A percentile compares a stretch with the other conserved stretches of the same genome.
phyloP scores from a whole-genome alignment of 108 stramenopile genomes.

The Skeletonema marinoi region DNA sequence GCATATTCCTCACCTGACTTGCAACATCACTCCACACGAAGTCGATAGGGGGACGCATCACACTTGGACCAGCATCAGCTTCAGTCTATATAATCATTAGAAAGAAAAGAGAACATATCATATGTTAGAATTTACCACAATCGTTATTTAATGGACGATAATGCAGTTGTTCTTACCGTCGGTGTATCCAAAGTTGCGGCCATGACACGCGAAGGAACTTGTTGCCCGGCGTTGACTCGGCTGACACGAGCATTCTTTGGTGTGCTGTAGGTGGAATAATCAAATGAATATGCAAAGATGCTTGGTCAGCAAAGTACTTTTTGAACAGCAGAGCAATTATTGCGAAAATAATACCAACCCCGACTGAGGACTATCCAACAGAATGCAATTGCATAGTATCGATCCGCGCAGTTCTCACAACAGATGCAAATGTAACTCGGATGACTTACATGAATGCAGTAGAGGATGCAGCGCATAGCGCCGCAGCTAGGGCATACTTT shows the following conservation, averaged over 20 bases:
- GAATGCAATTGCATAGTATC: not conserved
- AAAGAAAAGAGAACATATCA: not conserved
- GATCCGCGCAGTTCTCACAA: too few relatives aligned
- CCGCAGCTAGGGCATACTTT: constrained; percentile 49
- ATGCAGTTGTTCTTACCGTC: constrained; percentile 29
- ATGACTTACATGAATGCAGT: constrained; percentile 60
- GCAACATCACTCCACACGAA: constrained; percentile 67
- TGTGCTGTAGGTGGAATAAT: constrained; percentile 16
- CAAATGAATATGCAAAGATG: not conserved
- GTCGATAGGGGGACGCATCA: constrained; percentile 87
- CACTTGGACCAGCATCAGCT: constrained; percentile 9
- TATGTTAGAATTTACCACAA: not conserved
- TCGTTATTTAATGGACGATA: not conserved
- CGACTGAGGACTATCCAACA: not conserved
- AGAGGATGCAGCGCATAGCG: constrained; percentile 47
- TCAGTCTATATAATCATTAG: constrained; percentile 18
- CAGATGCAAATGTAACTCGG: too few relatives aligned
- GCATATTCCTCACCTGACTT: constrained; percentile 49
- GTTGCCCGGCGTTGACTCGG: not conserved
- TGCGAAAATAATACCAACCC: not conserved
- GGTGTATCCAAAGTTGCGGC: constrained; percentile 42
- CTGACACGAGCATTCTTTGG: constrained; percentile 32
- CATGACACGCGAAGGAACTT: constrained; percentile 34
- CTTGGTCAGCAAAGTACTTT: not conserved
- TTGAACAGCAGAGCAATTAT: not conserved